phyloP scores from a whole-genome alignment of 768 basidiomycete genomes.

The Tricholoma bakamatsutake region DNA sequence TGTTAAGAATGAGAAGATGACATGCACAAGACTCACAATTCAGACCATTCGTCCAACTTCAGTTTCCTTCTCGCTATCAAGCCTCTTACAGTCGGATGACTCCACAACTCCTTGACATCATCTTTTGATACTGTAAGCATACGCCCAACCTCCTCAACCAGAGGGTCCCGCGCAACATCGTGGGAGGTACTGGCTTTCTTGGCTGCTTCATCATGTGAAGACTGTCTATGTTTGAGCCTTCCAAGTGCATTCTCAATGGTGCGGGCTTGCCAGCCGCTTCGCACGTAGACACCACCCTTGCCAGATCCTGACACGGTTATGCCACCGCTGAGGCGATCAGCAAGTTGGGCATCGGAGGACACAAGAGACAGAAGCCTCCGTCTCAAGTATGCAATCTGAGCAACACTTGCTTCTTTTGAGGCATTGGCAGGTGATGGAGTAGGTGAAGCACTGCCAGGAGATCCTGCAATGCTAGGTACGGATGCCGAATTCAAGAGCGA shows the following conservation, averaged over 20 bases:
- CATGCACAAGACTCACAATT: conserved; percentile 55
- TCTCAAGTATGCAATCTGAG: conserved; percentile 51
- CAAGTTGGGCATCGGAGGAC: conserved; percentile 56
- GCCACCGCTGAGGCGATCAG: conserved; percentile 69
- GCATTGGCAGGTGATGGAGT: conserved; percentile 22
- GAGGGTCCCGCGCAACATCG: conserved; percentile 40
- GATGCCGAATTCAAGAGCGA: conserved; percentile 27
- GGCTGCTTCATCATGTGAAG: conserved; percentile 18
- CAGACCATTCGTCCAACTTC: conserved; percentile 82
- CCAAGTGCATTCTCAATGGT: conserved; percentile 50
- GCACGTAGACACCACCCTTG: conserved; percentile 69
- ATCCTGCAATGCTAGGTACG: conserved; percentile 13
- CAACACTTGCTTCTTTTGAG: conserved; percentile 24
- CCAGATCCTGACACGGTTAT: conserved; percentile 70
- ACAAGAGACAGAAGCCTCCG: conserved; percentile 55
- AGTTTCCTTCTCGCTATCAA: conserved; percentile 64
- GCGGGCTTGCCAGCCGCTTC: conserved; percentile 76
- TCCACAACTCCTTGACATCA: conserved; percentile 71
- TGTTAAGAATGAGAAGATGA: conserved; percentile 1
- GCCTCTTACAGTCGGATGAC: conserved; percentile 61
- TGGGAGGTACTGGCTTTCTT: conserved; percentile 26
- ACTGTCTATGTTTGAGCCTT: conserved; percentile 26
- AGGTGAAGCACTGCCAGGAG: conserved; percentile 18
- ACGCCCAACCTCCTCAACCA: conserved; percentile 56
- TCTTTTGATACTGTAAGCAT: conserved; percentile 53